phyloP scores from a whole-genome alignment of 2,329 filamentous ascomycete species.

The Fusarium haematococcum region DNA sequence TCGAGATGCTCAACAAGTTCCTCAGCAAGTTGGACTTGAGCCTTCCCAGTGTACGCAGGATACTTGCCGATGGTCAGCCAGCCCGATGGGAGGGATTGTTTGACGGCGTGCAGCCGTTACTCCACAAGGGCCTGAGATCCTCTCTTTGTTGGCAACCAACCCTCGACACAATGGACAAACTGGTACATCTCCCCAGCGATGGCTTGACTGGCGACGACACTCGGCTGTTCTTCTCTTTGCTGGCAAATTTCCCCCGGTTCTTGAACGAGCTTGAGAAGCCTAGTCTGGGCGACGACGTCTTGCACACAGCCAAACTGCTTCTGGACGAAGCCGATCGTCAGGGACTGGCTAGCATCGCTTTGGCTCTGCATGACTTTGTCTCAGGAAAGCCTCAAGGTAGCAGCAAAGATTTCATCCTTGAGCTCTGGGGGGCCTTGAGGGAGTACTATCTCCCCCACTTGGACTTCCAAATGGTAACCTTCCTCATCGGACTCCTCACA shows the following conservation, averaged over 20 bases:
- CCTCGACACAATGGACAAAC: slow-evolving; percentile 79
- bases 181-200: slow-evolving; percentile 84
- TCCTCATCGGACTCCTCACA: slow-evolving; percentile 90
- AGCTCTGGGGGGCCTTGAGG: slow-evolving; percentile 79
- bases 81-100: slow-evolving; percentile 90
- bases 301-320: slow-evolving; percentile 76
- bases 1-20: slow-evolving; percentile 91
- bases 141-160: slow-evolving; percentile 84
- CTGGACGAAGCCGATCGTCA: slow-evolving; percentile 79
- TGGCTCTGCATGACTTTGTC: slow-evolving; percentile 77
- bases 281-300: slow-evolving; percentile 64
- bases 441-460: slow-evolving; percentile 83
- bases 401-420: slow-evolving; percentile 80
- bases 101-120: slow-evolving; percentile 84
- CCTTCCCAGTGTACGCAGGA: slow-evolving; percentile 73
- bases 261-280: slow-evolving; percentile 80
- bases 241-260: slow-evolving; percentile 92
- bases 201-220: slow-evolving; percentile 84
- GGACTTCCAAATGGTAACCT: slow-evolving; percentile 88
- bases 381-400: slow-evolving; percentile 73
- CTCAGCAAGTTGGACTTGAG: slow-evolving; percentile 86
- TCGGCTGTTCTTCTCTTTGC: slow-evolving; percentile 84
- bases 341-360: slow-evolving; percentile 73
- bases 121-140: slow-evolving; percentile 94
- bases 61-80: slow-evolving; percentile 83